Evolutionary conservation across 176 grass and related monocot species (phyloP).

Genomic region (Triticum turgidum): DNA sequence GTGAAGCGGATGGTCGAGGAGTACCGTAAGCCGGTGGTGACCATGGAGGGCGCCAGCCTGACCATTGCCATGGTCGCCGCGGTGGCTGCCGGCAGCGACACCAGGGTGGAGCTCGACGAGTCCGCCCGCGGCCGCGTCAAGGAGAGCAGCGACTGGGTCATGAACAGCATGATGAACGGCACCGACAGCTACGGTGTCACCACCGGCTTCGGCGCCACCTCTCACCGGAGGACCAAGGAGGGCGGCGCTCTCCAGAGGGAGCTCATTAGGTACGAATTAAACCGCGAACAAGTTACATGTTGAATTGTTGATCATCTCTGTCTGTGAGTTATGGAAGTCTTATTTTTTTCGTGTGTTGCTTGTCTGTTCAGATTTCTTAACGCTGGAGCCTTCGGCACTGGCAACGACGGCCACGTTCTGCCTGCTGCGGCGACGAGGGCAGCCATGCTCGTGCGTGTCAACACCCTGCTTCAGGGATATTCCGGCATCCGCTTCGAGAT

Average conservation of each 20-base stretch:
- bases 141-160: slow-evolving; percentile 85
- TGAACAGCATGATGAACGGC: slow-evolving; percentile 76
- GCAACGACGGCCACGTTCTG: slow-evolving; percentile 57
- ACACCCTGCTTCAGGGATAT: slow-evolving; percentile 85
- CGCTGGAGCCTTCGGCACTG: slow-evolving; percentile 62
- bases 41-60: slow-evolving; percentile 69
- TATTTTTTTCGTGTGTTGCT: not conserved
- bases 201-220: slow-evolving; percentile 88
- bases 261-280: slow-evolving; percentile 48
- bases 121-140: slow-evolving; percentile 62
- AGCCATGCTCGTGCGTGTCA: slow-evolving; percentile 90
- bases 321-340: not conserved
- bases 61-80: slow-evolving; percentile 73
- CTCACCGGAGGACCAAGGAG: slow-evolving; percentile 77
- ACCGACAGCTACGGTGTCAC: slow-evolving; percentile 93
- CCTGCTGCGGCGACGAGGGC: slow-evolving; percentile 54
- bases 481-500: slow-evolving; percentile 91
- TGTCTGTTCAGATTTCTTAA: slow-evolving; percentile 9
- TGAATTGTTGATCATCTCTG: not conserved
- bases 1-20: slow-evolving; percentile 80
- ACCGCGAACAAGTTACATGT: not conserved
- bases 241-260: slow-evolving; percentile 58
- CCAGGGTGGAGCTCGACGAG: slow-evolving; percentile 67
- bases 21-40: slow-evolving; percentile 52
- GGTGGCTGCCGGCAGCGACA: slow-evolving; percentile 48